Evolutionary conservation across 108 stramenopile genomes (phyloP), one percentile per base, ranked within the genome.

Genomic region (Ochromonas danica): DNA sequence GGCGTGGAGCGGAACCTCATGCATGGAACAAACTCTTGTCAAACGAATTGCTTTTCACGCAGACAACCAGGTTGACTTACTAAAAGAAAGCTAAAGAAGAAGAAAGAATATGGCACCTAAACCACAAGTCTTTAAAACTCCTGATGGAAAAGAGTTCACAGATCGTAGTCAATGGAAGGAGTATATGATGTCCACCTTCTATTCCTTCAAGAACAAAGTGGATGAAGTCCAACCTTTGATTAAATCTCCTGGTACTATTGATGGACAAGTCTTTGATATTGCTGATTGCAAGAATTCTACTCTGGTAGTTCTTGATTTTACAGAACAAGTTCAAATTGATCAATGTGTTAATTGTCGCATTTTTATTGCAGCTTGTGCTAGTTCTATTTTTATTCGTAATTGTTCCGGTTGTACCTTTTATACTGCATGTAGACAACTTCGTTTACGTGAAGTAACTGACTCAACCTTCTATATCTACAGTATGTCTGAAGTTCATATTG

Each of bases 401-500:
- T 92, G 91, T 83, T 36, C 30, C 3, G 82, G 90, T 80, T 92
- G 91, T 78, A 78, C 60, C 40, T 90, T 93, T 70, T 89, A 87
- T 1, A 80, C 90, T 35, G 90, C 90, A 6, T 91, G 90, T 81
- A 91, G 91, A 78, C 93, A 93, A 65, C 85, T 93, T 17, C 77
- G 93, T 40, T 89, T 88, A 17, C 71, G 91, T 0, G 90, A 91
- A 80, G 90, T 89, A 78, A n/a, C 41, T n/a, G 79, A 89, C 62
- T 93, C 91, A 77, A 86, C 75, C 40, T 83, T 93, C 40, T 81
- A 87, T 65, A 77, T 92, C 51, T 92, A 90, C 80, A 81, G 81
- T 79, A 90, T 90, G 87, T 90, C 93, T 25, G 91, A 91, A 51
- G 90, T 91, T 61, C 86, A 90, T 57, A 91, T 93, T 78, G 93